Evolutionary conservation across 441 rosid genomes (phyloP), one percentile per base, ranked within the genome.

Genomic region (Syzygium malaccense): DNA sequence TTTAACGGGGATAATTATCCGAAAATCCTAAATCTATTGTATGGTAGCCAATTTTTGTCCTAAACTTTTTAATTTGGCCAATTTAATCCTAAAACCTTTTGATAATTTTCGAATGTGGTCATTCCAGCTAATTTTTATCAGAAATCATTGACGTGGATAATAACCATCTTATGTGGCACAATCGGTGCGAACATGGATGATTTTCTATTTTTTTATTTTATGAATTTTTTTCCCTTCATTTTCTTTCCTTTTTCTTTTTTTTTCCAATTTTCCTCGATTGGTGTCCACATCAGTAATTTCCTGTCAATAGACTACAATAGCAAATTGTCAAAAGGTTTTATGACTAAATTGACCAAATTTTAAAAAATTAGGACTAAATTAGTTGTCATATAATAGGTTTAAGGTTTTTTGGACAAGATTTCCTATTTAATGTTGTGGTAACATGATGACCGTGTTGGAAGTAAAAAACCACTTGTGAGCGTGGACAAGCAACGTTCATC

Each of bases 301-400:
- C 1, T 0, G 1, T 0, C 3, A 10, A 71, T 37, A 1, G 7
- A 11, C 1, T 6, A 11, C 3, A 23, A 37, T 5, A 7, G 14
- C 2, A 20, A 71, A 71, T 71, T 2, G 0, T 71, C 1, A 71
- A 71, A 20, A 71, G 0, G 1, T 20, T 18, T 18, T 5, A 68
- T 4, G 0, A 9, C 1, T 19, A 33, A 68, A 68, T 12, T 33
- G 4, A 2, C 1, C 3, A 32, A 4, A 66, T 11, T 5, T 2
- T 1, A 71, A 71, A 71, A 37, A 0, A 11, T 20, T 37, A 20
- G 2, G 0, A 37, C 4, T 37, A 3, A 71, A 71, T 37, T 23
- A 14, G 0, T 3, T 0, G 1, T 0, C 0, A 0, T 37, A 71
- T 0, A 20, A 71, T 37, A 9, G 1, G 2, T 3, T 12, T 5